Conservation (phyloP, 75 land plant genomes). For the Isoetes taiwanensis region DNA sequence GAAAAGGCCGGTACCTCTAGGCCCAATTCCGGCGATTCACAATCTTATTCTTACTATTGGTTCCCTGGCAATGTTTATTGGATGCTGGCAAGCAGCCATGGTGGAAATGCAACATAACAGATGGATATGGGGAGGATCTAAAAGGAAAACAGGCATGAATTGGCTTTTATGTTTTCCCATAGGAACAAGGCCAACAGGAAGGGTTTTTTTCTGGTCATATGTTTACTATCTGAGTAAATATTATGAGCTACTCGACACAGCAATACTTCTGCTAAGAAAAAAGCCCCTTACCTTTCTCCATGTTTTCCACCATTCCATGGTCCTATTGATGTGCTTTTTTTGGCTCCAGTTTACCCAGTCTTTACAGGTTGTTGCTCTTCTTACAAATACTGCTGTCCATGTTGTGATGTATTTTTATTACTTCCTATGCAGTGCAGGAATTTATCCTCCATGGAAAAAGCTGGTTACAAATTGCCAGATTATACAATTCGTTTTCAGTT, state of each 20-base stretch:
- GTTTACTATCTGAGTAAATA: conserved; percentile 59
- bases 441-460: conserved; percentile 24
- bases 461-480: conserved; percentile 43
- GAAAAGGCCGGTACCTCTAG: conserved; percentile 43
- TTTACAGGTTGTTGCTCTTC: conserved; percentile 49
- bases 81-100: conserved; percentile 32
- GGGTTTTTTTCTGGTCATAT: conserved; percentile 88
- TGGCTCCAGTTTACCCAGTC: conserved; percentile 89
- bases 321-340: conserved; percentile 40
- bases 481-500: conserved; percentile 26
- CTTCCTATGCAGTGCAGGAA: conserved; percentile 39
- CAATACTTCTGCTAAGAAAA: conserved; percentile 32
- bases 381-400: conserved; percentile 30
- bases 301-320: conserved; percentile 30
- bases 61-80: conserved; percentile 41
- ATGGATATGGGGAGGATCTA: conserved; percentile 63
- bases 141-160: conserved; percentile 23
- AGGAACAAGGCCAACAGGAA: conserved; percentile 62
- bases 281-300: conserved; percentile 22
- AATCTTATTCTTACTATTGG: conserved; percentile 34
- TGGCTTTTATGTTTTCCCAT: conserved; percentile 77
- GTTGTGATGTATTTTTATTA: conserved; percentile 43
- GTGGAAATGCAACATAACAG: conserved; percentile 64
- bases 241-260: conserved; percentile 40
- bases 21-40: conserved; percentile 56